Conservation (phyloP, 2,329 filamentous ascomycete genomes). For the Aspergillus awamori region DNA sequence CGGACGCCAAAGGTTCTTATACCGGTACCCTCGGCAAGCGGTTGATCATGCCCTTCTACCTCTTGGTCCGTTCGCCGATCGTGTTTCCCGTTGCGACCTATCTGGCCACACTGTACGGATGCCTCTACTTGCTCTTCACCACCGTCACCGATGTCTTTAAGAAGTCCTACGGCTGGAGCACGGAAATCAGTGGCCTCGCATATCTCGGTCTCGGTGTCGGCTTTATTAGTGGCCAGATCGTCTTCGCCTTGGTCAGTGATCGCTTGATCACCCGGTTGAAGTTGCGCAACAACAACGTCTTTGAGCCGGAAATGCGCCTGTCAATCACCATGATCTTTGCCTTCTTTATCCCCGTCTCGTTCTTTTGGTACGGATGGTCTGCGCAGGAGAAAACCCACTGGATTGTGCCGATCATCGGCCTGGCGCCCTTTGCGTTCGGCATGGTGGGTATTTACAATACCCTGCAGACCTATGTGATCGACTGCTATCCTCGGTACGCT, state of each 20-base stretch:
- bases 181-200: constrained; percentile 32
- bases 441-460: constrained; percentile 5
- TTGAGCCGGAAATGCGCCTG: constrained; percentile 52
- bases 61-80: constrained; percentile 16
- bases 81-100: constrained; percentile 12
- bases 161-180: constrained; percentile 14
- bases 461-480: constrained; percentile 1
- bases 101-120: constrained; percentile 15
- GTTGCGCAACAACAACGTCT: constrained; percentile 39
- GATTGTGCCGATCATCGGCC: constrained; percentile 53
- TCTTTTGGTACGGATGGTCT: constrained; percentile 62
- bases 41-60: constrained; percentile 3
- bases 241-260: constrained; percentile 39
- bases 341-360: constrained; percentile 56
- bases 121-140: constrained; percentile 20
- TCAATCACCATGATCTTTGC: constrained; percentile 58
- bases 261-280: constrained; percentile 29
- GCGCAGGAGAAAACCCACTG: constrained; percentile 56
- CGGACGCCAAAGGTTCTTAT: background rate
- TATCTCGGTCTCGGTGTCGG: constrained; percentile 54
- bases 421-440: background rate
- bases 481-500: background rate
- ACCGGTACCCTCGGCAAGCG: background rate
- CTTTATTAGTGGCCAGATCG: constrained; percentile 34
- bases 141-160: constrained; percentile 16